Conservation (phyloP, 495 filamentous ascomycete species). For the Talaromyces wortmannii region DNA sequence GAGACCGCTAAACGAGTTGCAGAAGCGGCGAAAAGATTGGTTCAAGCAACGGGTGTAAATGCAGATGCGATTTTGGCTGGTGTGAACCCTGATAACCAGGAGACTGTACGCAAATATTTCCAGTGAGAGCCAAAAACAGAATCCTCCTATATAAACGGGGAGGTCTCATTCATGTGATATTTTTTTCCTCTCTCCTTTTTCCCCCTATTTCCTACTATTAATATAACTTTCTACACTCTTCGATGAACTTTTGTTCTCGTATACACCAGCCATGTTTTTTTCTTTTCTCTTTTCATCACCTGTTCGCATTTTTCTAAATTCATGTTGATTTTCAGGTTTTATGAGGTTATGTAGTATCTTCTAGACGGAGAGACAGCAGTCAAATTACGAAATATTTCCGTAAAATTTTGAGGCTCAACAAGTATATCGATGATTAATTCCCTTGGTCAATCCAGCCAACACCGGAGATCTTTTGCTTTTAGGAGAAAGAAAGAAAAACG, state of each 20-base stretch:
- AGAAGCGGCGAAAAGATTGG: slow-evolving; percentile 62
- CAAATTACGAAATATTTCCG: not conserved
- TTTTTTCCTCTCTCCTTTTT: not conserved
- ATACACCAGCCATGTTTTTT: not conserved
- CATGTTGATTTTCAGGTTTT: not conserved
- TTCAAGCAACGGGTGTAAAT: slow-evolving; percentile 63
- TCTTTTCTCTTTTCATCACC: not conserved
- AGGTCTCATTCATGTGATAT: too few relatives aligned
- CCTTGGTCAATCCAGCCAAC: not conserved
- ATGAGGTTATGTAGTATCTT: not conserved
- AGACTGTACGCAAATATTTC: slow-evolving; percentile 67
- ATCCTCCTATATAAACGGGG: not conserved
- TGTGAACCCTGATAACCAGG: slow-evolving; percentile 68
- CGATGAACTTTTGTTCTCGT: not conserved
- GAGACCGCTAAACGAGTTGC: slow-evolving; percentile 69
- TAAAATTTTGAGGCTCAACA: not conserved
- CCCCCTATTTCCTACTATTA: not conserved
- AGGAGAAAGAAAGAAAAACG: not conserved
- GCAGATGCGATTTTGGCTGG: slow-evolving; percentile 60
- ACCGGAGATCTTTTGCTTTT: not conserved
- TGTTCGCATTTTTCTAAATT: not conserved
- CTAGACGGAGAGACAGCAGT: not conserved
- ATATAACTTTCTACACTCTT: not conserved
- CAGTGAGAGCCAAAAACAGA: slow-evolving; percentile 22
- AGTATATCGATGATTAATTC: not conserved